Evolutionary conservation across 2,329 filamentous ascomycete genomes (phyloP), one percentile per base, ranked within the genome.

Genomic region (Ophiostoma montium): DNA sequence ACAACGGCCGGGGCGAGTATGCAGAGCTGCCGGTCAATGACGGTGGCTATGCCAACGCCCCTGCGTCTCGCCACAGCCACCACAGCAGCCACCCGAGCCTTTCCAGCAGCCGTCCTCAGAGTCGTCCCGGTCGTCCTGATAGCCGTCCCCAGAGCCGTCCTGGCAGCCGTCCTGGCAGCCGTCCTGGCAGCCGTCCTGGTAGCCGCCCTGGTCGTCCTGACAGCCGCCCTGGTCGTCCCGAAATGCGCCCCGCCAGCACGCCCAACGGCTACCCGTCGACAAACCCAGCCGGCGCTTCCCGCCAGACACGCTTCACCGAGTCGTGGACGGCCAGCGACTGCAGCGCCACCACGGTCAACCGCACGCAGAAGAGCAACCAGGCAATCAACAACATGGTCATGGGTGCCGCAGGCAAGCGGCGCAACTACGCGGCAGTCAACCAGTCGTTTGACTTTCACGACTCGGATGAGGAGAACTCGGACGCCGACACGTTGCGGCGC

Each of bases 321-420:
- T 67, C 71, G 0, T 78, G 74, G 74, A 68, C 68, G 53, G 65
- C 74, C 2, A 70, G 71, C 1, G 72, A 77, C 35, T 74, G 73
- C 2, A 70, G 71, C 1, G 72, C 77, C 35, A 74, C 72, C 2
- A 67, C 76, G 38, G 67, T 75, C 57, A 68, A 66, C 46, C 70
- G 72, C 56, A 77, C 74, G 2, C 70, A 75, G 53, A 66, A 76
- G 56, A 68, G 70, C n/a, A 68, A 70, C 54, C 67, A 67, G 38
- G 65, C 65, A 42, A 57, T 68, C 50, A 64, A 65, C 53, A 63
- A 64, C 27, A 47, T 53, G 47, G 47, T 57, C 15, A 47, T 53
- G 5, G 60, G 62, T 13, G 65, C 64, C 47, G 57, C 59, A 21
- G 57, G 58, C 45, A 60, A 63, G 50, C 62, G 62, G 47, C 60